These are phyloP conservation scores for Ascochyta clinopodiicola DNA, from an alignment of 2,329 filamentous ascomycete species.

Conservation along the genomic window DNA sequence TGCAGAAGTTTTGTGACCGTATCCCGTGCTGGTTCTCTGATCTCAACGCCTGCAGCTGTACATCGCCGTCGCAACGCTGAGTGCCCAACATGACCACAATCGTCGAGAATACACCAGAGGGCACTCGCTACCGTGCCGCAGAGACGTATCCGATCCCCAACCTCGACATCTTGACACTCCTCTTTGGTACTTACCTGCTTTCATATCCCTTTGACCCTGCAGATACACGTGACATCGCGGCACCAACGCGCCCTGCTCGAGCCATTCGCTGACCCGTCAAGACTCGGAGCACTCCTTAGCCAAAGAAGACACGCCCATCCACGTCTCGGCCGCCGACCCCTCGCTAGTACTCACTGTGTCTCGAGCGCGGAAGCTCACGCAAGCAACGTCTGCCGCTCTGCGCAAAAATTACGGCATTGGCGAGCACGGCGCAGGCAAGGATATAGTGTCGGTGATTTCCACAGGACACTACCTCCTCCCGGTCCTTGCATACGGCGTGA, in stretches of 20 bases:
- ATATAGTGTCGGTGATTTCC: constrained; percentile 63
- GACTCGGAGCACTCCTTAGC: constrained; percentile 41
- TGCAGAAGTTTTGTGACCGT: no score
- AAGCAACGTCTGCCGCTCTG: constrained; percentile 63
- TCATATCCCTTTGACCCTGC: no score
- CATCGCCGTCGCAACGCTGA: no score
- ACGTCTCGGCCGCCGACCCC: constrained; percentile 64
- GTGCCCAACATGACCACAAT: constrained; percentile 37
- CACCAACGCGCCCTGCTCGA: no score
- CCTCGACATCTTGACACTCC: constrained; percentile 50
- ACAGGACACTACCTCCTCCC: constrained; percentile 62
- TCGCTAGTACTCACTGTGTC: constrained; percentile 61
- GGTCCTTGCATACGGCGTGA: constrained; percentile 61
- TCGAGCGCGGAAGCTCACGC: constrained; percentile 56
- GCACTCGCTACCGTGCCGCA: constrained; percentile 41
- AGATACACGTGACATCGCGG: no score
- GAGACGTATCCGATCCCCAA: constrained; percentile 45
- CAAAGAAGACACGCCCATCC: constrained; percentile 60
- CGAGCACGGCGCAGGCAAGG: constrained; percentile 52
- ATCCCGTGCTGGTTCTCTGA: no score
- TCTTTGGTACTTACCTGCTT: constrained; percentile 46
- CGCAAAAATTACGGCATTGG: constrained; percentile 63
- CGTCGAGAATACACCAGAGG: constrained; percentile 39
- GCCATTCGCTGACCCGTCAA: constrained; percentile 10
- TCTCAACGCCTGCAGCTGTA: no score